A percentile compares a stretch with the other conserved stretches of the same genome.
These are phyloP conservation scores for Colletotrichum echinochloae DNA, from an alignment of 2,329 filamentous ascomycete species.

Conservation along the genomic window DNA sequence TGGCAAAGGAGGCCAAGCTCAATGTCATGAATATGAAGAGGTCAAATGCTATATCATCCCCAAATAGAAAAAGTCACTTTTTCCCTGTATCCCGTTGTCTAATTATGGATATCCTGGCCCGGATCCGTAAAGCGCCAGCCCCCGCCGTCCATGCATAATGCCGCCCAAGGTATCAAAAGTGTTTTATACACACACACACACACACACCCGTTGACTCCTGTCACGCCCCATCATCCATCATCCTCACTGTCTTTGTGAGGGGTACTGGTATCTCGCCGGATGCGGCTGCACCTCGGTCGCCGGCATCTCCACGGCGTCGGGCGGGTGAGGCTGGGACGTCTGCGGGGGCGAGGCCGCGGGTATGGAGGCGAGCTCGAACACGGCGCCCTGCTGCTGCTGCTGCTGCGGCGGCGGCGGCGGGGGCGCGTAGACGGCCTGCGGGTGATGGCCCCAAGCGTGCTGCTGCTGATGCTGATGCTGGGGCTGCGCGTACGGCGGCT, in stretches of 20 bases:
- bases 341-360: conserved; percentile 11
- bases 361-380: conserved; percentile 41
- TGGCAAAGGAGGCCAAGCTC: too few species aligned
- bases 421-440: conserved; percentile 18
- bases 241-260: conserved; percentile 4
- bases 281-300: conserved; percentile 26
- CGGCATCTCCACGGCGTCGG: conserved; percentile 39
- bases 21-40: too few species aligned
- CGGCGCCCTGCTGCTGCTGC: conserved; percentile 16
- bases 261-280: conserved; percentile 10
- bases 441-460: conserved; percentile 33
- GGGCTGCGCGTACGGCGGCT: conserved; percentile 17
- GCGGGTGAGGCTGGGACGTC: conserved; percentile 1
- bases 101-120: not conserved
- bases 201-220: not conserved
- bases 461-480: conserved; percentile 21
- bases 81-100: not conserved
- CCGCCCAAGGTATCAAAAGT: conserved; percentile 8
- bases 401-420: not conserved
- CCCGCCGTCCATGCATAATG: conserved; percentile 1
- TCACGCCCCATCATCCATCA: too few species aligned
- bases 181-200: not conserved
- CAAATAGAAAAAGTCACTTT: not conserved
- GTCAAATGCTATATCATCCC: not conserved
- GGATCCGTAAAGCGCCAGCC: not conserved